Base-by-base conservation (phyloP, 2,329 filamentous ascomycete genomes). In the Neonectria punicea region DNA sequence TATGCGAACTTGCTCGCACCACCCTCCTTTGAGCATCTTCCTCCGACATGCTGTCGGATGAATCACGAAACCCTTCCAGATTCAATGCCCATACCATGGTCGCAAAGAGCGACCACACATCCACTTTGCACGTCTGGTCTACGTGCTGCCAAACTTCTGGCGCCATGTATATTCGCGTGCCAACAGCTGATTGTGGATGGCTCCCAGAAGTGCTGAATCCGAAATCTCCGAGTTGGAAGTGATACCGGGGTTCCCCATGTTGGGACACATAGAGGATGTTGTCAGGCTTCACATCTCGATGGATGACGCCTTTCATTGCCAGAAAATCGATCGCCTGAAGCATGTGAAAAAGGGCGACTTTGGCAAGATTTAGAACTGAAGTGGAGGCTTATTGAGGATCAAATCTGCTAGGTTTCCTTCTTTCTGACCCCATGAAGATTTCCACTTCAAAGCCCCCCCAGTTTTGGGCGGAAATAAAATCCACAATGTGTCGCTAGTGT, bases 21-120 rank as follows among this genome's bases (percentile, higher is more conserved):
- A 36, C 34, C 13, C 13, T 36, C 6, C 14, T 36, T 16, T 16
- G 13, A 16, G 13, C 5, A 36, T 36, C 34, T 6, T 36, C 34
- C 34, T 5, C 14, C 13, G 34, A 16, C 34, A 36, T 16, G 34
- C 5, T 36, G 34, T 16, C 4, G 16, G 34, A 36, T 5, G 13
- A 13, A 14, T 36, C 13, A 16, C 34, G 34, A 13, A 36, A 36
- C 13, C 34, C 34, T 1, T 36, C 34, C 34, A 16, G 13, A 36
- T 36, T 16, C 34, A 36, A 36, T 5, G 13, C 14, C 34, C 34
- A 16, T 36, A 36, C 13, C 3, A 16, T 36, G 22, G 74, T 73
- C 30, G 72, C 68, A 54, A 63, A 75, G 14, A 75, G 64, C 3
- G 72, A 75, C 74, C 70, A 76, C 14, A 76, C 53, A 49, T 76